A percentile compares a stretch with the other conserved stretches of the same genome.
Conservation (phyloP, 2,329 filamentous ascomycete species). For the Trichophyton verrucosum region DNA sequence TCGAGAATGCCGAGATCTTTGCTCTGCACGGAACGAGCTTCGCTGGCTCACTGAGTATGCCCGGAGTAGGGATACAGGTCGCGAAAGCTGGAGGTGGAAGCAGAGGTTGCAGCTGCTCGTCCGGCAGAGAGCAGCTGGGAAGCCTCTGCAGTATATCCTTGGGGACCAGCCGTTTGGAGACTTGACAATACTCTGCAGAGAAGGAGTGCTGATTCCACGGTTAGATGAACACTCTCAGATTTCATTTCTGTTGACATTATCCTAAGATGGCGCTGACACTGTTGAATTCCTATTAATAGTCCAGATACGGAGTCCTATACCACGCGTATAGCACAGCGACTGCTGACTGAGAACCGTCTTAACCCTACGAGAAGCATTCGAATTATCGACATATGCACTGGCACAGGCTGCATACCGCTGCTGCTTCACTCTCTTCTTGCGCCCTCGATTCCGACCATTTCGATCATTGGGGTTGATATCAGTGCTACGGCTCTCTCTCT, state of each 20-base stretch:
- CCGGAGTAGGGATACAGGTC: constrained; percentile 4
- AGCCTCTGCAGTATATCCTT: constrained; percentile 80
- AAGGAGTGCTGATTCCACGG: constrained; percentile 76
- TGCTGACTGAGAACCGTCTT: constrained; percentile 20
- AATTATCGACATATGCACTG: constrained; percentile 78
- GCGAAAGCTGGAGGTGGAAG: not conserved
- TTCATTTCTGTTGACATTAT: not conserved
- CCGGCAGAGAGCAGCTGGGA: constrained; percentile 42
- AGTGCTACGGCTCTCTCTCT: constrained; percentile 53
- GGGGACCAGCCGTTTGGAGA: constrained; percentile 79
- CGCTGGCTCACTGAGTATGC: constrained; percentile 36
- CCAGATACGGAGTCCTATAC: constrained; percentile 62
- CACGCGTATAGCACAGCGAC: constrained; percentile 40
- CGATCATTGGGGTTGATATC: constrained; percentile 61
- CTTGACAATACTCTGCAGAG: constrained; percentile 62
- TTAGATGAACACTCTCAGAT: constrained; percentile 10
- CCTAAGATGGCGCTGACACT: not conserved
- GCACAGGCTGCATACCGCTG: constrained; percentile 79
- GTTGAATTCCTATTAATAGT: constrained; percentile 20
- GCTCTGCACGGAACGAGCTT: constrained; percentile 35
- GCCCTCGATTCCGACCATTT: constrained; percentile 30
- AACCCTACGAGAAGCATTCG: constrained; percentile 32
- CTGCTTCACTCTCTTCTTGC: constrained; percentile 54
- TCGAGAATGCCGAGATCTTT: constrained; percentile 32
- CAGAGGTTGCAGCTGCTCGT: constrained; percentile 20